A percentile compares a stretch with the other conserved stretches of the same genome.
Conservation (phyloP, 176 grass and related monocot genomes). For the Oryza meyeriana region DNA sequence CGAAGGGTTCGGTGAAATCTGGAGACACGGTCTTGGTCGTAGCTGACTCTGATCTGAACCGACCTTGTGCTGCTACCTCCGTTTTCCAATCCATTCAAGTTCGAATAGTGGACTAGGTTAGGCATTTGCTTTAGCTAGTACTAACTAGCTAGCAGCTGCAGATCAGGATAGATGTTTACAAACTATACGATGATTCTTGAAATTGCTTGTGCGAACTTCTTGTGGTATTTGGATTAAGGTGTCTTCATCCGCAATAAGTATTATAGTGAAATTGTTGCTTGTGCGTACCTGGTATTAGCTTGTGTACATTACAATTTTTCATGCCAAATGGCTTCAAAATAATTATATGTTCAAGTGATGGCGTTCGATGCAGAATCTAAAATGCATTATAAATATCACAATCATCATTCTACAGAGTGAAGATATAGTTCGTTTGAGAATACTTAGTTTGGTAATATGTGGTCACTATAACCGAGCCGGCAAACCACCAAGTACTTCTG, state of each 20-base stretch:
- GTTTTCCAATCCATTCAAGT: constrained; percentile 62
- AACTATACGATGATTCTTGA: background rate
- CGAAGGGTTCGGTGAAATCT: constrained; percentile 47
- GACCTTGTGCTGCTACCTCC: constrained; percentile 33
- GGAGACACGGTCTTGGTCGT: constrained; percentile 56
- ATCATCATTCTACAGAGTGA: too few relatives aligned
- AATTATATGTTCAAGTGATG: background rate
- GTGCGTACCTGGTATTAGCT: background rate
- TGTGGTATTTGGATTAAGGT: constrained; percentile 8
- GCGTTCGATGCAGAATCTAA: background rate
- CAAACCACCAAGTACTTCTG: background rate
- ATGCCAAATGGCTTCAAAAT: background rate
- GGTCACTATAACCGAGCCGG: too few relatives aligned
- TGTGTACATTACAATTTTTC: background rate
- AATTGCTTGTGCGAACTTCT: background rate
- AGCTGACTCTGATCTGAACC: constrained; percentile 53
- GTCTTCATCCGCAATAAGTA: background rate
- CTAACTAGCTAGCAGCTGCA: background rate
- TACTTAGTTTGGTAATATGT: background rate
- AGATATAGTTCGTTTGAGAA: too few relatives aligned
- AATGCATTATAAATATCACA: background rate
- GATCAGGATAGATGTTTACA: background rate
- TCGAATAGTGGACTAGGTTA: constrained; percentile 41
- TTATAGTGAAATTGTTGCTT: background rate
- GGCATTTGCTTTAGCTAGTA: background rate